Evolutionary conservation across 345 rosid genomes (phyloP).

Genomic region (Acer saccharum): DNA sequence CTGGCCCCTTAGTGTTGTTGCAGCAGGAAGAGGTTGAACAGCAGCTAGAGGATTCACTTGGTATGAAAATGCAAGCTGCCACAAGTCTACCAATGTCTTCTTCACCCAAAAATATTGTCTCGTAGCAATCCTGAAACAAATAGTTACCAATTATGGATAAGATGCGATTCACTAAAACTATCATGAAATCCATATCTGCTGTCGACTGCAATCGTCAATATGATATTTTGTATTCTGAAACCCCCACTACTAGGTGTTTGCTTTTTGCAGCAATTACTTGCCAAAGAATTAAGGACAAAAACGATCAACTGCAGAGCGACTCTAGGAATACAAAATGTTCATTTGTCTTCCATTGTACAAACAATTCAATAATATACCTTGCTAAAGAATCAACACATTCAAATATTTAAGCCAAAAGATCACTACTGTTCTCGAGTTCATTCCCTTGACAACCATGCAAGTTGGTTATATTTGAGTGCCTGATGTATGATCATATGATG

Average conservation of each 20-base stretch:
- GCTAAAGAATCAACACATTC: neutral
- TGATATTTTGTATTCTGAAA: neutral
- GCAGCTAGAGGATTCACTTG: constrained; percentile 95
- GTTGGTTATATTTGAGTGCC: neutral
- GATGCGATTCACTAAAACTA: neutral
- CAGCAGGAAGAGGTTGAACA: constrained; percentile 65
- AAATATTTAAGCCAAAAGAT: neutral
- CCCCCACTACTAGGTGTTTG: neutral
- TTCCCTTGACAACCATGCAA: neutral
- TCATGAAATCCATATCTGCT: neutral
- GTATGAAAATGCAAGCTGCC: constrained; percentile 91
- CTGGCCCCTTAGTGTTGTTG: constrained; percentile 19
- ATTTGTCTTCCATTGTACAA: neutral
- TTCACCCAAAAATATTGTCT: constrained; percentile 45
- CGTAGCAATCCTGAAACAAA: constrained; percentile 48
- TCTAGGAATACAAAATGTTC: neutral
- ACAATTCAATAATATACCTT: neutral
- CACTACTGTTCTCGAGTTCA: neutral
- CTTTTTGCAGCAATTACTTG: neutral
- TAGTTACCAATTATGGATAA: constrained; percentile 1
- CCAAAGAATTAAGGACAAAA: neutral
- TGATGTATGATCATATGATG: neutral
- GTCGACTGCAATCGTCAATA: neutral
- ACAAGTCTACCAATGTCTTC: constrained; percentile 70
- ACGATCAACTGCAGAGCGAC: neutral